phyloP scores from a whole-genome alignment of 768 basidiomycete genomes.

The Cystobasidium ongulense region DNA sequence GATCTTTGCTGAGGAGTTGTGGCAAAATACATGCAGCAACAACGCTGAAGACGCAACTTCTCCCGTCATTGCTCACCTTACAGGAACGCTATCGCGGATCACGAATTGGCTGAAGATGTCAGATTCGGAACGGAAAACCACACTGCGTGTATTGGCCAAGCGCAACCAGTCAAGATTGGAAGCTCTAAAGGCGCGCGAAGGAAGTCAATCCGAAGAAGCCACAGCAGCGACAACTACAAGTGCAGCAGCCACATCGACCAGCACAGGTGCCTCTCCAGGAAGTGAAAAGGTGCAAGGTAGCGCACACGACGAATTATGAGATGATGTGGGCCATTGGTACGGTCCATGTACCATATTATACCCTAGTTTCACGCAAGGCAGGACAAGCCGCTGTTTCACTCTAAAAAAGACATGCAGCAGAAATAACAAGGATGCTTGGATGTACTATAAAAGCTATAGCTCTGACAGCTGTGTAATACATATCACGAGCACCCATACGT shows the following conservation, averaged over 20 bases:
- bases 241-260: neutral
- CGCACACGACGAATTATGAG: too few species aligned
- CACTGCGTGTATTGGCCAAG: constrained; percentile 12
- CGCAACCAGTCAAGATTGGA: constrained; percentile 18
- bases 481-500: too few species aligned
- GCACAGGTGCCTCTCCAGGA: too few species aligned
- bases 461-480: too few species aligned
- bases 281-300: too few species aligned
- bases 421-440: too few species aligned
- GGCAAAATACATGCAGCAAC: neutral
- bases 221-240: neutral
- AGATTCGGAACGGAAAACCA: constrained; percentile 7
- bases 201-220: neutral
- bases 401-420: too few species aligned
- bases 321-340: too few species aligned
- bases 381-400: too few species aligned
- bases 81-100: constrained; percentile 22
- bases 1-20: neutral
- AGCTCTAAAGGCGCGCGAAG: constrained; percentile 6
- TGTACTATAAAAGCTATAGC: too few species aligned
- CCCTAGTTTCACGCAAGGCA: too few species aligned
- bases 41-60: neutral
- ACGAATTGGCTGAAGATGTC: constrained; percentile 23
- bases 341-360: too few species aligned
- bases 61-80: neutral